These are phyloP conservation scores for Globisporangium rhizosaccharum DNA, from an alignment of 352 stramenopile genomes.

Conservation along the genomic window DNA sequence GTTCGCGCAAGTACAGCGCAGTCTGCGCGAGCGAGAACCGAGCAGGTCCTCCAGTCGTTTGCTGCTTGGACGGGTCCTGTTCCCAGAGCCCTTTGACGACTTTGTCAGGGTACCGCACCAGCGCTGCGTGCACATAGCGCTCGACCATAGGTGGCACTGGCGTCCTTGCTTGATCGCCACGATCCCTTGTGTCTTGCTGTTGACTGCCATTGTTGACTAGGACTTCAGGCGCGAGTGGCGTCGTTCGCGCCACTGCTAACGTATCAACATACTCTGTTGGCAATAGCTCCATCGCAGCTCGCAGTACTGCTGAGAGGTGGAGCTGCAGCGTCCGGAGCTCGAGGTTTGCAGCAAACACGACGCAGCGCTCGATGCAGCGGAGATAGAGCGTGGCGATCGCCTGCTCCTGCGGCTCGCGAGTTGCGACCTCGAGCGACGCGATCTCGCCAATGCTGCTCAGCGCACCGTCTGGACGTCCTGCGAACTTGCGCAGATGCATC, in stretches of 20 bases:
- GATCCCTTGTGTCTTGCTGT: neutral
- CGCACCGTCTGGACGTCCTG: slow-evolving; percentile 61
- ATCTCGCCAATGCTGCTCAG: slow-evolving; percentile 50
- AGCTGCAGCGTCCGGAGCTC: slow-evolving; percentile 38
- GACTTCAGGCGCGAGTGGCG: slow-evolving; percentile 1
- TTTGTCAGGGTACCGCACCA: slow-evolving; percentile 31
- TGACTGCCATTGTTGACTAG: neutral
- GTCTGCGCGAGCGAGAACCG: slow-evolving; percentile 52
- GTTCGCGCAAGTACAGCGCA: slow-evolving; percentile 62
- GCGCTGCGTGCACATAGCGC: slow-evolving; percentile 15
- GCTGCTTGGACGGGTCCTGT: slow-evolving; percentile 19
- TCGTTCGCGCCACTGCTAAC: slow-evolving; percentile 17
- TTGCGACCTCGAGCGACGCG: slow-evolving; percentile 38
- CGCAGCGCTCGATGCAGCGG: slow-evolving; percentile 40
- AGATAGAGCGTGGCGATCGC: slow-evolving; percentile 34
- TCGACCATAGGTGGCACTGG: slow-evolving; percentile 10
- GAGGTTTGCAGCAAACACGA: slow-evolving; percentile 60
- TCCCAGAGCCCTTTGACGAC: slow-evolving; percentile 64
- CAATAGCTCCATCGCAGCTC: slow-evolving; percentile 6
- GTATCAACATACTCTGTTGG: neutral
- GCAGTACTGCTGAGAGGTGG: slow-evolving; percentile 39
- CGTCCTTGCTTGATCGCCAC: too few relatives aligned
- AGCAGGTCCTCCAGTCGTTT: neutral
- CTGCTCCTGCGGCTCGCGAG: slow-evolving; percentile 40
- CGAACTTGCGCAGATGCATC: slow-evolving; percentile 65